Conservation (phyloP, 257 asterid species). For the Nicotiana benthamiana region DNA sequence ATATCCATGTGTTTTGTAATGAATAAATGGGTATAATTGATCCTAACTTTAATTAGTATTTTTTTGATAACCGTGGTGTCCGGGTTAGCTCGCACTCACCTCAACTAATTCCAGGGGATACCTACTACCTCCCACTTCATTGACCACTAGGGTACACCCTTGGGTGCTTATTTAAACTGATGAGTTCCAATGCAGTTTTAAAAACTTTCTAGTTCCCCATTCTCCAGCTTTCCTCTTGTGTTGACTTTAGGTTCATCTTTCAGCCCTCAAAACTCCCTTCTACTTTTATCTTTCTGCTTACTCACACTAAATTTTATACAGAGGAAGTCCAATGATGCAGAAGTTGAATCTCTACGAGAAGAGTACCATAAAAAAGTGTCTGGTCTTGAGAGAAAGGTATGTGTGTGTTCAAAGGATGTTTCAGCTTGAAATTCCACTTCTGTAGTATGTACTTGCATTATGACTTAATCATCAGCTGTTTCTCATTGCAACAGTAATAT, state of each 20-base stretch:
- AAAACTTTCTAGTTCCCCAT: neutral
- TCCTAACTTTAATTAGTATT: neutral
- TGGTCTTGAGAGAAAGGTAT: slow-evolving; percentile 93
- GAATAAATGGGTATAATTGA: neutral
- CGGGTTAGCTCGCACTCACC: too few species aligned
- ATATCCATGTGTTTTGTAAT: neutral
- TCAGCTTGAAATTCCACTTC: neutral
- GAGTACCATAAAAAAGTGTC: slow-evolving; percentile 91
- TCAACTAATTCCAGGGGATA: too few species aligned
- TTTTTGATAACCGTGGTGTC: neutral
- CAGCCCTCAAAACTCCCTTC: neutral
- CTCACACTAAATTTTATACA: slow-evolving; percentile 24
- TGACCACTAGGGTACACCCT: too few species aligned
- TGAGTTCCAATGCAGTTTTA: neutral
- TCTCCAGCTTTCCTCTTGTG: neutral
- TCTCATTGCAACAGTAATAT: neutral
- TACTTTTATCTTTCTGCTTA: neutral
- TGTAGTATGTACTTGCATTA: neutral
- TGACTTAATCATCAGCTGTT: neutral
- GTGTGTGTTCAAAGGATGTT: neutral
- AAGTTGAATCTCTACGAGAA: slow-evolving; percentile 81
- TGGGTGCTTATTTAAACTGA: neutral
- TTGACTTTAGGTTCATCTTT: neutral
- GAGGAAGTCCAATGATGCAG: slow-evolving; percentile 84
- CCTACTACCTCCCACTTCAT: too few species aligned